phyloP scores from a whole-genome alignment of 345 rosid species.

The Moricandia arvensis region DNA sequence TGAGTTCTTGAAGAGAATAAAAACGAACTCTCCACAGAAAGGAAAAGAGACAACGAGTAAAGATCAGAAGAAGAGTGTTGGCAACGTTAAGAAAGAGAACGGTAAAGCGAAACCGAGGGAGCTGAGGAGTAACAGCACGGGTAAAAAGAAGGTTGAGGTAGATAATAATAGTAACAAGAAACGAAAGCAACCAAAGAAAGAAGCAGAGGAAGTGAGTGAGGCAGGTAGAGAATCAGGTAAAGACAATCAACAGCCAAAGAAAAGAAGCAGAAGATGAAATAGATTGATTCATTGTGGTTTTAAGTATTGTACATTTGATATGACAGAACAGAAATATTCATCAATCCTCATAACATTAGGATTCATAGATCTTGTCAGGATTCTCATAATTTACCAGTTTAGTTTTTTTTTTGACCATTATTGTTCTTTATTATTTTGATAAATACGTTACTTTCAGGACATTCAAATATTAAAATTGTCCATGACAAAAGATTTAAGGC shows the following conservation, averaged over 20 bases:
- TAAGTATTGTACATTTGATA: conserved; percentile 27
- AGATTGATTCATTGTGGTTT: not conserved
- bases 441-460: not conserved
- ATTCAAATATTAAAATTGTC: not conserved
- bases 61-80: conserved; percentile 35
- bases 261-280: conserved; percentile 32
- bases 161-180: conserved; percentile 37
- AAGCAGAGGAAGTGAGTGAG: conserved; percentile 15
- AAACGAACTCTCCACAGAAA: conserved; percentile 50
- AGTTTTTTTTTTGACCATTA: not conserved
- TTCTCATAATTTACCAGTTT: conserved; percentile 12
- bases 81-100: conserved; percentile 34
- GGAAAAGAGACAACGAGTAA: conserved; percentile 30
- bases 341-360: conserved; percentile 16
- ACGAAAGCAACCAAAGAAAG: conserved; percentile 47
- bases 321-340: conserved; percentile 10
- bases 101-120: conserved; percentile 45
- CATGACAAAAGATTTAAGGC: not conserved
- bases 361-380: conserved; percentile 13
- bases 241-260: conserved; percentile 42
- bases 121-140: conserved; percentile 35
- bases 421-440: not conserved
- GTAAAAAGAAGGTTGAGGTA: conserved; percentile 41
- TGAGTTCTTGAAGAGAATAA: conserved; percentile 66
- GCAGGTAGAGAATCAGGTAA: conserved; percentile 40